Base-by-base conservation (phyloP, 2,329 filamentous ascomycete genomes). In the Stenocarpella maydis region DNA sequence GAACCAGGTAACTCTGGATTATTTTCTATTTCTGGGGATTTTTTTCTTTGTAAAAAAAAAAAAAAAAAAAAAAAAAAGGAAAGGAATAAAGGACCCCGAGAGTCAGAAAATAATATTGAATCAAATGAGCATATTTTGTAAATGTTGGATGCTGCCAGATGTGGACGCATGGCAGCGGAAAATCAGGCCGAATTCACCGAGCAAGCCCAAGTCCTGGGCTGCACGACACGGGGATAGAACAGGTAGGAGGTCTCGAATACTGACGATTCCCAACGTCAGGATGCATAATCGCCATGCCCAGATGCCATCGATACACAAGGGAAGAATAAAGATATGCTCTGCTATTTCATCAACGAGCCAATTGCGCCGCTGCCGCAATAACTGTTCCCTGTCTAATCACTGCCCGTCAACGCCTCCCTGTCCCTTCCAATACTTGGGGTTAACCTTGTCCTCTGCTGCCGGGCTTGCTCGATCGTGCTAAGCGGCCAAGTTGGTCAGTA, bases 341-440 rank as follows among this genome's bases (percentile, higher is more conserved):
- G n/a, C n/a, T n/a, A n/a, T n/a, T n/a, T n/a, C n/a, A n/a, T 34
- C 9, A 31, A 19, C 17, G 24, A n/a, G 17, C 8, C n/a, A 63
- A 24, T 47, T 47, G 55, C 55, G 45, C 55, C n/a, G 10, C 6
- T 8, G 24, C 39, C 28, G 26, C 19, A n/a, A n/a, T 12, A 3
- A 31, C 3, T 31, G 5, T 0, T 15, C 14, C 19, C 24, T 43
- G 4, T 19, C 26, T 43, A 15, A 28, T 69, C 50, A 63, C 14
- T 69, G 39, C 6, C 54, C 58, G 6, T 49, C 34, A 3, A 55
- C 55, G 8, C 49, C 54, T 45, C 75, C 76, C 50, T 58, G 67
- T 4, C 77, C 74, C 39, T 74, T 79, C 86, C 87, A 90, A 71
- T 86, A 90, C 21, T 82, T 84, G 76, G 85, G 84, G 69, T 87